These are phyloP conservation scores for Botrytis fabae DNA, from an alignment of 2,329 filamentous ascomycete species.

Conservation along the genomic window DNA sequence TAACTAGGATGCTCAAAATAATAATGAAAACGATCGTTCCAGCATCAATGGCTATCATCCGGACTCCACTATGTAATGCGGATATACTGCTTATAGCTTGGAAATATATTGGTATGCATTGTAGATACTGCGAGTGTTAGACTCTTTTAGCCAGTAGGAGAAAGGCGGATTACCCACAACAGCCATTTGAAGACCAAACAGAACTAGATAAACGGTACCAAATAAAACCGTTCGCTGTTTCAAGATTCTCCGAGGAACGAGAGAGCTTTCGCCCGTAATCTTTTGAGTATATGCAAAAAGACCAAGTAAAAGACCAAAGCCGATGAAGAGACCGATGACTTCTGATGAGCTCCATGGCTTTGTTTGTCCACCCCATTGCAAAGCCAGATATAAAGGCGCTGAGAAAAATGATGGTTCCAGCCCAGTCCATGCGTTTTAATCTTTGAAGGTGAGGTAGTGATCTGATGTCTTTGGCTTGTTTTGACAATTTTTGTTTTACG, in stretches of 20 bases:
- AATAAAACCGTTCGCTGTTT: constrained; percentile 3
- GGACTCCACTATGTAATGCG: background rate
- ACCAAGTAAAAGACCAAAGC: constrained; percentile 33
- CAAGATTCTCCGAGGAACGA: background rate
- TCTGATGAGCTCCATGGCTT: constrained; percentile 32
- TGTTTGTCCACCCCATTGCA: constrained; percentile 36
- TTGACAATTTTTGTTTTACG: background rate
- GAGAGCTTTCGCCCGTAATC: background rate
- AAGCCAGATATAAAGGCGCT: constrained; percentile 55
- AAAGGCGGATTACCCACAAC: background rate
- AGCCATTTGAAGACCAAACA: background rate
- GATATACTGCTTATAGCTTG: background rate
- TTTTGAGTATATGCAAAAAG: constrained; percentile 26
- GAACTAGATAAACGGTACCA: background rate
- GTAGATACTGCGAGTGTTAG: background rate
- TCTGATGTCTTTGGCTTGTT: background rate
- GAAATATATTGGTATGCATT: constrained; percentile 9
- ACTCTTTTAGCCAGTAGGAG: too few relatives aligned
- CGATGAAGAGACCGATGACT: constrained; percentile 39
- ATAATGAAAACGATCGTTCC: background rate
- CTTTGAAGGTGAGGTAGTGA: background rate
- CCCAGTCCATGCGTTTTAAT: constrained; percentile 53
- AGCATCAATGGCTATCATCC: background rate
- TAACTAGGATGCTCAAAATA: background rate
- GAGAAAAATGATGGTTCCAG: constrained; percentile 56